A percentile compares a stretch with the other conserved stretches of the same genome.
Evolutionary conservation across 352 stramenopile genomes (phyloP).

Genomic region (Phytopythium montanum): DNA sequence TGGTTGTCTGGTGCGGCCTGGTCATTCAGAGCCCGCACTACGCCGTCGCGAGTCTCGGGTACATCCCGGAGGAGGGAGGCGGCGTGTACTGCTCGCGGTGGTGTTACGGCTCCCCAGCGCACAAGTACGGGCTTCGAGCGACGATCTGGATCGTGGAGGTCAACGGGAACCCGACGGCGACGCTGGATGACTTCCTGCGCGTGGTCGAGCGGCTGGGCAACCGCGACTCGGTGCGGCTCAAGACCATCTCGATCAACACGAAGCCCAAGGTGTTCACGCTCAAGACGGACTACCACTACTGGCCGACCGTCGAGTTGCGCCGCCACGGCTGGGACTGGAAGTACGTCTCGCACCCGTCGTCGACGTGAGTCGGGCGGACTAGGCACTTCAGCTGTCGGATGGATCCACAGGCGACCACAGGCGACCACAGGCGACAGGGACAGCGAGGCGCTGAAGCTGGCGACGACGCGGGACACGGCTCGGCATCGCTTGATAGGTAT

Average conservation of each 20-base stretch:
- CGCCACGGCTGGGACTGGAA: slow-evolving; percentile 66
- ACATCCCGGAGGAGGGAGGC: slow-evolving; percentile 81
- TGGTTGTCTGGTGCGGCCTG: slow-evolving; percentile 89
- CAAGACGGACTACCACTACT: slow-evolving; percentile 91
- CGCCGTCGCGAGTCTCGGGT: slow-evolving; percentile 77
- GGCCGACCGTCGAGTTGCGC: slow-evolving; percentile 83
- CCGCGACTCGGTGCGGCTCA: slow-evolving; percentile 82
- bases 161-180: slow-evolving; percentile 77
- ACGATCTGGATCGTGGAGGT: slow-evolving; percentile 92
- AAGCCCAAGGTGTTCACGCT: slow-evolving; percentile 90
- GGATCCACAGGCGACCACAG: no score
- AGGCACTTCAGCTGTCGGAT: background rate
- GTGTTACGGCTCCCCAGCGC: slow-evolving; percentile 88
- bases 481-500: background rate
- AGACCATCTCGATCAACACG: slow-evolving; percentile 89
- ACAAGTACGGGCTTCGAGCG: slow-evolving; percentile 89
- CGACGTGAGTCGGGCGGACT: background rate
- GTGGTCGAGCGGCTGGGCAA: slow-evolving; percentile 82
- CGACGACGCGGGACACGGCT: slow-evolving; percentile 5
- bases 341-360: slow-evolving; percentile 44
- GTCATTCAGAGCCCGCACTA: slow-evolving; percentile 91
- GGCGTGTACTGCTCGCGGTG: slow-evolving; percentile 89
- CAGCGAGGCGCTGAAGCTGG: background rate
- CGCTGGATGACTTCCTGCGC: slow-evolving; percentile 82
- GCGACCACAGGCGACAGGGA: no score